Evolutionary conservation across 2,329 filamentous ascomycete species (phyloP).

Genomic region (Lachnellula arida): DNA sequence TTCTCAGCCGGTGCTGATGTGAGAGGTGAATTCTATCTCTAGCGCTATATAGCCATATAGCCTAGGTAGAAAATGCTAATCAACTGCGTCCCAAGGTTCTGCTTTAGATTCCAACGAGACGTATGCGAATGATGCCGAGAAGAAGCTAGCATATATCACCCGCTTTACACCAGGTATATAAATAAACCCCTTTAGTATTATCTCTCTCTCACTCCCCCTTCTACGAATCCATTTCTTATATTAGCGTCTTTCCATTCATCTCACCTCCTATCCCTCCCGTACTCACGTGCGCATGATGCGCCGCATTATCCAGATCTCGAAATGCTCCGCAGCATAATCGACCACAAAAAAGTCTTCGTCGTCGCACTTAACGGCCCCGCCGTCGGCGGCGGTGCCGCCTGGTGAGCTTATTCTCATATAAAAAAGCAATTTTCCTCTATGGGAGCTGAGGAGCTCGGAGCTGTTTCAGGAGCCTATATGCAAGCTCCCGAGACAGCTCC

Average conservation of each 20-base stretch:
- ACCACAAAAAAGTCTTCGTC: slow-evolving; percentile 47
- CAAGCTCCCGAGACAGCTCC: too few relatives aligned
- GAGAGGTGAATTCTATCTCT: too few relatives aligned
- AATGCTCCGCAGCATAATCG: slow-evolving; percentile 42
- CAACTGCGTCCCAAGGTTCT: slow-evolving; percentile 1
- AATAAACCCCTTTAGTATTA: neutral
- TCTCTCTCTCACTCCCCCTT: neutral
- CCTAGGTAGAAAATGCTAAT: neutral
- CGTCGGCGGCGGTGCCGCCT: slow-evolving; percentile 46
- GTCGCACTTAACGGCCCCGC: slow-evolving; percentile 46
- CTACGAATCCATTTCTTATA: neutral
- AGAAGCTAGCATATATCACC: slow-evolving; percentile 24
- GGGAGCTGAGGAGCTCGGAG: too few relatives aligned
- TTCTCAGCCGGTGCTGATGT: slow-evolving; percentile 48
- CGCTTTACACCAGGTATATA: slow-evolving; percentile 15
- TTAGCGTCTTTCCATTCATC: neutral
- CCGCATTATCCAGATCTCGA: slow-evolving; percentile 23
- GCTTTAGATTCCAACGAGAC: slow-evolving; percentile 7
- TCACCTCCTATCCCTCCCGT: too few relatives aligned
- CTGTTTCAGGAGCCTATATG: too few relatives aligned
- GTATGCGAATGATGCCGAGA: slow-evolving; percentile 21
- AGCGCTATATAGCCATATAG: too few relatives aligned
- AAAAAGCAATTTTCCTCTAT: too few relatives aligned
- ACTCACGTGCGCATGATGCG: too few relatives aligned
- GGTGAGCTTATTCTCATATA: too few relatives aligned